These are phyloP conservation scores for Apiospora arundinis DNA, from an alignment of 2,329 filamentous ascomycete genomes.

Conservation along the genomic window DNA sequence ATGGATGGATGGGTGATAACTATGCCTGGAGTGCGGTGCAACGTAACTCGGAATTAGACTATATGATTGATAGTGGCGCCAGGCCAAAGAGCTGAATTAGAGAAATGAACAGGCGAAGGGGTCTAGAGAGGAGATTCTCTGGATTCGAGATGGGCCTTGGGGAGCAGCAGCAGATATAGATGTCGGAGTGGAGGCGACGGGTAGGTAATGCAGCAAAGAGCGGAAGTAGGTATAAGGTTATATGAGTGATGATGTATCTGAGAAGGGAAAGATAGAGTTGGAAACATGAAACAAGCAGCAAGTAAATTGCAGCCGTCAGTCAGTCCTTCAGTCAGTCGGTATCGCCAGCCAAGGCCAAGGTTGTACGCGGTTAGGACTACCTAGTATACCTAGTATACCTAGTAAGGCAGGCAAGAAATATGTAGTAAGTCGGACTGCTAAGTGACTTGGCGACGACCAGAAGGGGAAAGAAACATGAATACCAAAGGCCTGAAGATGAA, in stretches of 20 bases:
- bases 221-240: not conserved
- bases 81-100: not conserved
- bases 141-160: not conserved
- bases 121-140: not conserved
- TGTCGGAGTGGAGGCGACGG: not conserved
- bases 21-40: not conserved
- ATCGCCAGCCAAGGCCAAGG: not conserved
- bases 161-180: conserved; percentile 1
- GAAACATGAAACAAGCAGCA: conserved; percentile 22
- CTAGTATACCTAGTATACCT: too few relatives aligned
- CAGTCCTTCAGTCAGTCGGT: not conserved
- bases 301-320: conserved; percentile 16
- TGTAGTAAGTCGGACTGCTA: not conserved
- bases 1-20: not conserved
- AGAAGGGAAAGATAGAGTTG: conserved; percentile 1
- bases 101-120: not conserved
- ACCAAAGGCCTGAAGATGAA: not conserved
- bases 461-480: not conserved
- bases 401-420: not conserved
- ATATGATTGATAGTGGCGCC: not conserved
- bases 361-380: not conserved
- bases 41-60: not conserved
- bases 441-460: not conserved
- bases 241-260: conserved; percentile 10
- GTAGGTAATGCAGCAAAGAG: not conserved